These are phyloP conservation scores for Boletus holoroseus DNA, from an alignment of 1,284 basidiomycete genomes.

Conservation along the genomic window DNA sequence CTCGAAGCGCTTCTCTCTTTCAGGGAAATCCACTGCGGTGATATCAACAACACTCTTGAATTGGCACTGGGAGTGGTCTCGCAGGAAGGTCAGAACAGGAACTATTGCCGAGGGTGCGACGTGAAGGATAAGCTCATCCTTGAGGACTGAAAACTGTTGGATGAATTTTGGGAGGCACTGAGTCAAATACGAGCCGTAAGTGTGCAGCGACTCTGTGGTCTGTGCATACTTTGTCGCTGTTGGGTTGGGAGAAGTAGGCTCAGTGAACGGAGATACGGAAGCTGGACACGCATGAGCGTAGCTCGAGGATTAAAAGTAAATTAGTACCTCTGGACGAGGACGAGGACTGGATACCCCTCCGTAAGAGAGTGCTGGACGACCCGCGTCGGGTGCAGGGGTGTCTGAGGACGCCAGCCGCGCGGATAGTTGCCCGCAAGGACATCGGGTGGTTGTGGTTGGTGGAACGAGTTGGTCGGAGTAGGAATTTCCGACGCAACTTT, in stretches of 20 bases:
- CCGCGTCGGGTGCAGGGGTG: conserved; percentile 22
- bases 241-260: conserved; percentile 83
- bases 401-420: conserved; percentile 39
- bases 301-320: conserved; percentile 18
- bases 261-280: conserved; percentile 75
- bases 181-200: conserved; percentile 85
- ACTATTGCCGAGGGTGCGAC: conserved; percentile 78
- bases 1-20: conserved; percentile 92
- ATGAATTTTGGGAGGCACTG: conserved; percentile 92
- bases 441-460: conserved; percentile 29
- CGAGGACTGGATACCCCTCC: conserved; percentile 22
- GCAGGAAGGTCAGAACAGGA: conserved; percentile 87
- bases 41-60: conserved; percentile 94
- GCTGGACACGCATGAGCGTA: conserved; percentile 37
- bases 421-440: conserved; percentile 48
- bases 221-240: conserved; percentile 64
- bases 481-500: conserved; percentile 16
- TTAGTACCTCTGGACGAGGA: conserved; percentile 35
- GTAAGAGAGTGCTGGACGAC: background rate
- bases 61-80: conserved; percentile 95
- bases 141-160: conserved; percentile 96
- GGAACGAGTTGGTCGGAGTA: conserved; percentile 28
- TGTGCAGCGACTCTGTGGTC: conserved; percentile 73
- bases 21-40: conserved; percentile 93
- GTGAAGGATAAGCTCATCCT: conserved; percentile 94